Percentiles rank a stretch among this genome's conserved stretches.
These are phyloP conservation scores for Psophocarpus tetragonolobus DNA, from an alignment of 306 rosid species.

Conservation along the genomic window DNA sequence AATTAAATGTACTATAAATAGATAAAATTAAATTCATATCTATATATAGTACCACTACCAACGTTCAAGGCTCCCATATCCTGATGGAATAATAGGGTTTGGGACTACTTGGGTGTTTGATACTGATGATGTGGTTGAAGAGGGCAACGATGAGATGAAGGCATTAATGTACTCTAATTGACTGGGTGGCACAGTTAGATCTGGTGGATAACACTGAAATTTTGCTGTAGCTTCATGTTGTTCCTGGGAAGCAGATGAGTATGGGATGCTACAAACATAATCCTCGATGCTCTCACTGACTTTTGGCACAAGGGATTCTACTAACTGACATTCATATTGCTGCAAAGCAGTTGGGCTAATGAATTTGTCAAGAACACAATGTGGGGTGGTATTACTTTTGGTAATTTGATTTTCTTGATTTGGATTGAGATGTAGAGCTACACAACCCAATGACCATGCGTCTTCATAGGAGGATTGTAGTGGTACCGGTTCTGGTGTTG, in stretches of 20 bases:
- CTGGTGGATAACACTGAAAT: slow-evolving; percentile 35
- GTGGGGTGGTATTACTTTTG: slow-evolving; percentile 28
- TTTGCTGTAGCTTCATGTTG: slow-evolving; percentile 43
- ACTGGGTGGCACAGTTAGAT: slow-evolving; percentile 37
- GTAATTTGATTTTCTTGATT: slow-evolving; percentile 45
- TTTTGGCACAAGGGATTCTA: slow-evolving; percentile 46
- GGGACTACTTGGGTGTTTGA: slow-evolving; percentile 34
- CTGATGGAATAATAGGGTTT: slow-evolving; percentile 36
- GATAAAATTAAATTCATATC: slow-evolving; percentile 26
- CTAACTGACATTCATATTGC: slow-evolving; percentile 31
- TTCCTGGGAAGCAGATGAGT: slow-evolving; percentile 44
- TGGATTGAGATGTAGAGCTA: slow-evolving; percentile 32
- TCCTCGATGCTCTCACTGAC: slow-evolving; percentile 49
- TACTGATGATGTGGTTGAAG: slow-evolving; percentile 28
- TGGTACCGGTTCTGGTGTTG: slow-evolving; percentile 36
- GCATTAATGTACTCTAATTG: slow-evolving; percentile 58
- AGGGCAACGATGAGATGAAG: slow-evolving; percentile 48
- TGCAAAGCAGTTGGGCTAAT: slow-evolving; percentile 35
- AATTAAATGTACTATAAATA: slow-evolving; percentile 21
- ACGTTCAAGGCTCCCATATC: slow-evolving; percentile 38
- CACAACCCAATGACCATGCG: slow-evolving; percentile 41
- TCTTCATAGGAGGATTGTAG: slow-evolving; percentile 47
- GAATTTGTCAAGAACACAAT: slow-evolving; percentile 35
- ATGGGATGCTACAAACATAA: slow-evolving; percentile 38
- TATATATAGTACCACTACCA: slow-evolving; percentile 20